A percentile compares a stretch with the other conserved stretches of the same genome.
Conservation (phyloP, 768 basidiomycete genomes). For the Trametes elegans region DNA sequence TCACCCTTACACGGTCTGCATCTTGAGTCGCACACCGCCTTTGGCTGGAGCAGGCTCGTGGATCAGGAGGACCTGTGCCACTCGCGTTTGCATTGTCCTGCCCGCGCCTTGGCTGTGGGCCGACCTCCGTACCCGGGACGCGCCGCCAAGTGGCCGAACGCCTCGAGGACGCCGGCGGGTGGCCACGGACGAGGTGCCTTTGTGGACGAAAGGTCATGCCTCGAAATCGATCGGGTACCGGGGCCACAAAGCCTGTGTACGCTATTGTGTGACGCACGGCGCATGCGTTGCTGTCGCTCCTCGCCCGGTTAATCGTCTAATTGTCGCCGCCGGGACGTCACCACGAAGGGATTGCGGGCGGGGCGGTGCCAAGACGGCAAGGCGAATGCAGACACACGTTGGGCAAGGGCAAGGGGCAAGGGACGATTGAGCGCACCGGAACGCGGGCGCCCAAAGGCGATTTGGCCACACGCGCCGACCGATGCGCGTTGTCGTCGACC, state of each 20-base stretch:
- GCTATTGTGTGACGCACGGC: slow-evolving; percentile 6
- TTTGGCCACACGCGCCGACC: slow-evolving; percentile 5
- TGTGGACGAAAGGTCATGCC: no score
- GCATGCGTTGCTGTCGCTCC: neutral
- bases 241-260: slow-evolving; percentile 10
- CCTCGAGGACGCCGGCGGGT: neutral
- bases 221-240: no score
- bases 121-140: neutral
- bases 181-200: neutral
- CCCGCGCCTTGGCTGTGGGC: neutral
- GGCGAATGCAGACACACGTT: neutral
- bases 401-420: neutral
- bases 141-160: neutral
- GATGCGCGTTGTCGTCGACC: no score
- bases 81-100: neutral
- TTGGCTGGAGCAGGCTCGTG: no score
- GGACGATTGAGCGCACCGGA: neutral
- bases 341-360: neutral
- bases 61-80: neutral
- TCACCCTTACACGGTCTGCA: neutral
- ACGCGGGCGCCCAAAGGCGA: neutral
- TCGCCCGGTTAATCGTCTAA: neutral
- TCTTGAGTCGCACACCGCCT: neutral
- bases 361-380: neutral
- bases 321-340: neutral